Base-by-base conservation (phyloP, 2,329 filamentous ascomycete species). In the Pseudopyrenochaeta lycopersici region DNA sequence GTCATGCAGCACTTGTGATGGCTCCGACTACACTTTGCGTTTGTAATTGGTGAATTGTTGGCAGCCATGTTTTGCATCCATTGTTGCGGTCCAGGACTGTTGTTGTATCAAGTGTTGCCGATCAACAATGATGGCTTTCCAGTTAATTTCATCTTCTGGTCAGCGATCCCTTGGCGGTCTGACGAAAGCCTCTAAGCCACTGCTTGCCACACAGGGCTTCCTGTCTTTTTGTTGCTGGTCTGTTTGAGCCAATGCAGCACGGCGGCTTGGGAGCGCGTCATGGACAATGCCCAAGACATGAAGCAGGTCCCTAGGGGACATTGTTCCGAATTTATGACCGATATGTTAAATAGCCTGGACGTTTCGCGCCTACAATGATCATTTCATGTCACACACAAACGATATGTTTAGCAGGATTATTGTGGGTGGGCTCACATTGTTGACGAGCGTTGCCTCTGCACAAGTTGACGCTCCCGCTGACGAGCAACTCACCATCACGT, bases 401-500 rank as follows among this genome's bases (percentile, higher is more conserved):
- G 15, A 35, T 14, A 35, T 35, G 32, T 14, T 35, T 11, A 11
- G 15, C 12, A 35, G 12, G 11, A 5, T n/a, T n/a, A n/a, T 14
- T 17, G 32, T 17, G 12, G 15, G 12, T 14, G 32, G 4, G 4
- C 11, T 35, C 15, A 17, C 32, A 11, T 14, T 35, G 5, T 17
- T 49, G 14, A 38, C 30, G 1, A 14, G 40, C 4, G 20, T 36
- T 18, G 30, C 47, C 10, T 9, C 36, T 31, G 40, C 40, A 6
- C 47, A 50, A 32, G 21, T 20, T 27, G 35, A 46, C 10, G 45
- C 52, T 21, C 44, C 48, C 14, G 14, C 15, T 6, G 20, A 23
- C 11, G 30, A 52, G 17, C 39, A 30, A 29, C 45, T 66, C 31
- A 50, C 46, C 21, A 44, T 64, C 4, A 42, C 48, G 1, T 66